Percentiles rank a stretch among this genome's conserved stretches.
phyloP scores from a whole-genome alignment of 75 land plant genomes.

The Picea glauca region DNA sequence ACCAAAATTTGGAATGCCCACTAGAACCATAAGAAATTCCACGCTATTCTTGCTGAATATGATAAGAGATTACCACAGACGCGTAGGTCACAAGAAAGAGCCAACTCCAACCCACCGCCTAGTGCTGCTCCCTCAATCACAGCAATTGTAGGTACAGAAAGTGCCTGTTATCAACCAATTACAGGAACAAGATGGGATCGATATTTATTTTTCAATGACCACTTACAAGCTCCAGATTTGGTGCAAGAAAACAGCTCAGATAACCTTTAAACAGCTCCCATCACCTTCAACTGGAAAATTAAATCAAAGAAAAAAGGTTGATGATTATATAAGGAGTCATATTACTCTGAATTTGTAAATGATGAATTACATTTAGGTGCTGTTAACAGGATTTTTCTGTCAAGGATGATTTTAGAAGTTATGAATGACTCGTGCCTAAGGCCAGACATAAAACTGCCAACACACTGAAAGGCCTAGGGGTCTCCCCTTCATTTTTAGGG shows the following conservation, averaged over 20 bases:
- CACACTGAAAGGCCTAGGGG: no score
- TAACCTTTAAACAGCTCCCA: background rate
- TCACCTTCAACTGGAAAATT: background rate
- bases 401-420: no score
- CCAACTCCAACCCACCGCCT: slow-evolving; percentile 98
- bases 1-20: background rate
- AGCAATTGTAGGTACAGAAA: slow-evolving; percentile 84
- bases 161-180: slow-evolving; percentile 38
- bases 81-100: slow-evolving; percentile 91
- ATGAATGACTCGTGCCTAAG: no score
- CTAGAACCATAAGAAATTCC: background rate
- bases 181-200: slow-evolving; percentile 1
- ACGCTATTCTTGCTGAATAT: background rate
- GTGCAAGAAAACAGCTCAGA: background rate
- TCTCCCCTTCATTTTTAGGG: no score
- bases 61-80: slow-evolving; percentile 63
- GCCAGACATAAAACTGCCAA: no score
- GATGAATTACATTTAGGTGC: background rate
- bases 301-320: background rate
- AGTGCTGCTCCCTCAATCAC: slow-evolving; percentile 92
- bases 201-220: slow-evolving; percentile 3
- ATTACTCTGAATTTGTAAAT: background rate
- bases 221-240: slow-evolving; percentile 33
- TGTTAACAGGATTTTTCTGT: background rate
- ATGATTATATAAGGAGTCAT: background rate